Conservation (phyloP, 129 eudicot genomes). For the Tanacetum coccineum region DNA sequence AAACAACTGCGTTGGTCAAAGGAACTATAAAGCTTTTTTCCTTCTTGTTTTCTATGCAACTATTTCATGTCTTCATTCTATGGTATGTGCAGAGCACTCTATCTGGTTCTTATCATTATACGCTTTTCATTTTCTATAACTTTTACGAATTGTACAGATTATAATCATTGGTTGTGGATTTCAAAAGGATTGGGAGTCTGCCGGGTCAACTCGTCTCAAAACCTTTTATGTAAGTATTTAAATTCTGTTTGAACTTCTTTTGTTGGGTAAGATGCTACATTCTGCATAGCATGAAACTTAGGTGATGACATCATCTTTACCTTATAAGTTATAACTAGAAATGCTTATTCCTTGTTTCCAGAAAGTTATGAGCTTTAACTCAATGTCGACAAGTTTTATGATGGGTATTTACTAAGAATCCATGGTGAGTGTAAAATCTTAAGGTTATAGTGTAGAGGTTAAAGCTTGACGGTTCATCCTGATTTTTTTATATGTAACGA, state of each 20-base stretch:
- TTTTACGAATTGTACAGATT: conserved; percentile 35
- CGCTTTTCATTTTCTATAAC: background rate
- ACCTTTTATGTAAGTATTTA: conserved; percentile 61
- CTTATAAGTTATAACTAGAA: background rate
- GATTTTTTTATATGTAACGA: background rate
- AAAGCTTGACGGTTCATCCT: background rate
- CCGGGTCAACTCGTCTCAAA: conserved; percentile 38
- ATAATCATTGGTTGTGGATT: conserved; percentile 40
- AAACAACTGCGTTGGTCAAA: conserved; percentile 81
- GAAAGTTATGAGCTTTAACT: background rate
- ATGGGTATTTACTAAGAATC: background rate
- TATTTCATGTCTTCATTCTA: conserved; percentile 51
- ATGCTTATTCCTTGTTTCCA: too few relatives aligned
- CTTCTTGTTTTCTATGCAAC: conserved; percentile 57
- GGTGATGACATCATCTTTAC: too few relatives aligned
- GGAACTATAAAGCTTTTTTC: conserved; percentile 72
- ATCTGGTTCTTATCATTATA: background rate
- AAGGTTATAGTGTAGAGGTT: background rate
- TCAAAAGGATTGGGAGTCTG: conserved; percentile 58
- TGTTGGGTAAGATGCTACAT: background rate
- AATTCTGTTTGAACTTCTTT: background rate
- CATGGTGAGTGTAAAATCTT: background rate
- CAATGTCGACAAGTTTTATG: background rate
- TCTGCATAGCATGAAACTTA: too few relatives aligned
- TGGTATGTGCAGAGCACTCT: conserved; percentile 33